Percentiles rank a stretch among this genome's conserved stretches.
phyloP scores from a whole-genome alignment of 495 filamentous ascomycete genomes.

The Xylaria longipes region DNA sequence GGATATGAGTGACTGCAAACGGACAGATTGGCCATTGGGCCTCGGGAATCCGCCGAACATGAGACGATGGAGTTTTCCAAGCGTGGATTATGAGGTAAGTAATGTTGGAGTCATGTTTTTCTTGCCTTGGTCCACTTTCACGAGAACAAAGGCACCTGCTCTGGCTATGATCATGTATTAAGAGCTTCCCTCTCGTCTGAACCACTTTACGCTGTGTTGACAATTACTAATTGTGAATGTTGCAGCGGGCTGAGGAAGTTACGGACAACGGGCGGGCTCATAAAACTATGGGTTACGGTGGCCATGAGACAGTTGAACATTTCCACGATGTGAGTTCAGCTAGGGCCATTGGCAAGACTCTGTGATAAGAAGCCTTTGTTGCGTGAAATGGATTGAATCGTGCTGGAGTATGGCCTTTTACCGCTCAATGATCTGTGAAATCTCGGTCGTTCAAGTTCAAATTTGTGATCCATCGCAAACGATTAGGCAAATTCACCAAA shows the following conservation, averaged over 20 bases:
- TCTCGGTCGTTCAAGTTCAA: background rate
- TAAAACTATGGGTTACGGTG: background rate
- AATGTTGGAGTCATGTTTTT: background rate
- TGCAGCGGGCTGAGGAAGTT: background rate
- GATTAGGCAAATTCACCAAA: slow-evolving; percentile 68
- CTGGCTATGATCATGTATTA: background rate
- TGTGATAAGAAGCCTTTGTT: slow-evolving; percentile 12
- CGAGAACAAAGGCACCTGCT: background rate
- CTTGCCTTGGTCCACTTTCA: background rate
- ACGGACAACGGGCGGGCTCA: background rate
- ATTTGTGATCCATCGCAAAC: slow-evolving; percentile 14
- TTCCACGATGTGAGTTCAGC: background rate
- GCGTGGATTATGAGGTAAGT: slow-evolving; percentile 21
- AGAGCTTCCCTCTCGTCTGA: background rate
- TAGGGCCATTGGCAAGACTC: slow-evolving; percentile 18
- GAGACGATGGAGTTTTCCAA: slow-evolving; percentile 44
- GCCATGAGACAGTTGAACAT: background rate
- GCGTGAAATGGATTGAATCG: background rate
- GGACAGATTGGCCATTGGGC: background rate
- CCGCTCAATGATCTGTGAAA: background rate
- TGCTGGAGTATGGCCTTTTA: slow-evolving; percentile 14
- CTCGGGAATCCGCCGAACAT: background rate
- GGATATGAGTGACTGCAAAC: background rate
- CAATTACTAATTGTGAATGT: background rate
- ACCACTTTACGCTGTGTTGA: background rate